Percentiles rank a stretch among this genome's conserved stretches.
Conservation (phyloP, 2,329 filamentous ascomycete genomes). For the Exophiala sp. region DNA sequence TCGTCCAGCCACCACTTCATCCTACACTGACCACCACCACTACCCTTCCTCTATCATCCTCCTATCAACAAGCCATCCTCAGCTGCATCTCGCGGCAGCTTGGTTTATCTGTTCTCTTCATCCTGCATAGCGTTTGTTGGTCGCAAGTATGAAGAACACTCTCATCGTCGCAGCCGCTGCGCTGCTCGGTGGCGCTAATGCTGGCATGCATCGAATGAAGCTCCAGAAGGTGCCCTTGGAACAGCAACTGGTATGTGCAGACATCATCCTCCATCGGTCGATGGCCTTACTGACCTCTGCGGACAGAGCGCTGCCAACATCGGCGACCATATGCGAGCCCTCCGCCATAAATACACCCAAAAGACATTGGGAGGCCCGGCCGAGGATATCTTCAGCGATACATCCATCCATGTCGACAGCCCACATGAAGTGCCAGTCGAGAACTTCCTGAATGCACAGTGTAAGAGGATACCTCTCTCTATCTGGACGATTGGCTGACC, state of each 20-base stretch:
- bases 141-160: constrained; percentile 70
- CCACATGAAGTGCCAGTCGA: constrained; percentile 76
- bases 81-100: constrained; percentile 13
- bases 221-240: constrained; percentile 91
- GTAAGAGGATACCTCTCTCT: constrained; percentile 57
- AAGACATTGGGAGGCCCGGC: constrained; percentile 90
- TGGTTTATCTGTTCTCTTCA: constrained; percentile 20
- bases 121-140: constrained; percentile 15
- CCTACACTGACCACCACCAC: constrained; percentile 6
- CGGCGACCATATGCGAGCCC: constrained; percentile 69
- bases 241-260: constrained; percentile 74
- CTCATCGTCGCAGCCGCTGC: constrained; percentile 70
- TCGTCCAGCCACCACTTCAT: constrained; percentile 7
- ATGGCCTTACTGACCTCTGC: not conserved
- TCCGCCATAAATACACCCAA: constrained; percentile 91
- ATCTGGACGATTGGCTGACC: constrained; percentile 6
- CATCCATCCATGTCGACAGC: constrained; percentile 57
- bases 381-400: constrained; percentile 71
- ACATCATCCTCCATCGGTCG: not conserved
- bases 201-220: constrained; percentile 91
- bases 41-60: constrained; percentile 4
- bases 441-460: constrained; percentile 99
- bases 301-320: constrained; percentile 68
- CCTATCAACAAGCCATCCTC: constrained; percentile 19
- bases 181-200: constrained; percentile 76